These are phyloP conservation scores for Retiboletus fuscus DNA, from an alignment of 1,284 basidiomycete genomes.

Conservation along the genomic window DNA sequence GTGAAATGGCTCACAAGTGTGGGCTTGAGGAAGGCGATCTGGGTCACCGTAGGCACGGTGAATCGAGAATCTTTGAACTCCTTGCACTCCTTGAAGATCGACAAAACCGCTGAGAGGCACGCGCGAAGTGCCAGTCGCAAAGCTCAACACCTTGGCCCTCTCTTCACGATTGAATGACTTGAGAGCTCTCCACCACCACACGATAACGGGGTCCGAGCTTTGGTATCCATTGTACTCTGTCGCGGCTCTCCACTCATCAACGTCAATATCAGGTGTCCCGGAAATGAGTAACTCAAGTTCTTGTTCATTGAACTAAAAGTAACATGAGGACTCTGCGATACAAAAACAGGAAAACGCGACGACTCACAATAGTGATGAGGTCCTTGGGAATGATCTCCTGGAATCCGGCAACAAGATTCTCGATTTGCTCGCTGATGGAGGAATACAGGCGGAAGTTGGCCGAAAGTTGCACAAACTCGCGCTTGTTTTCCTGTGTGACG, in stretches of 20 bases:
- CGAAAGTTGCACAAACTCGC: constrained; percentile 94
- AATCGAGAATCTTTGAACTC: constrained; percentile 96
- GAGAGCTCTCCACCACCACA: constrained; percentile 99
- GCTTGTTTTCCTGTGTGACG: constrained; percentile 96
- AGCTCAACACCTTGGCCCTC: constrained; percentile 94
- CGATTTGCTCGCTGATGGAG: constrained; percentile 97
- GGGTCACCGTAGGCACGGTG: constrained; percentile 91
- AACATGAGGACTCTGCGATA: constrained; percentile 35
- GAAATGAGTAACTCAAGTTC: constrained; percentile 98
- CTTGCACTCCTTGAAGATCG: constrained; percentile 94
- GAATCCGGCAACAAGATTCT: constrained; percentile 91
- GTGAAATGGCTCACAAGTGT: constrained; percentile 77
- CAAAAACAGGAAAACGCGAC: constrained; percentile 4
- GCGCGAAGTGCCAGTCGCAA: constrained; percentile 94
- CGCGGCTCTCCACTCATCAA: constrained; percentile 97
- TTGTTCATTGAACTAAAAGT: constrained; percentile 91
- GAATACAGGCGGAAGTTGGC: constrained; percentile 93
- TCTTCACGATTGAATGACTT: constrained; percentile 98
- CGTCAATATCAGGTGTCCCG: constrained; percentile 97
- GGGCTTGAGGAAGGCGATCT: constrained; percentile 89
- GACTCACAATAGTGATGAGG: constrained; percentile 78
- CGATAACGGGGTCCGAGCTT: constrained; percentile 91
- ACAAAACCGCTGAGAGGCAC: constrained; percentile 95
- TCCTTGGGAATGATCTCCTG: constrained; percentile 96
- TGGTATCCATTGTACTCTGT: constrained; percentile 92